Base-by-base conservation (phyloP, 1,284 basidiomycete genomes). In the Meira miltonrushii region DNA sequence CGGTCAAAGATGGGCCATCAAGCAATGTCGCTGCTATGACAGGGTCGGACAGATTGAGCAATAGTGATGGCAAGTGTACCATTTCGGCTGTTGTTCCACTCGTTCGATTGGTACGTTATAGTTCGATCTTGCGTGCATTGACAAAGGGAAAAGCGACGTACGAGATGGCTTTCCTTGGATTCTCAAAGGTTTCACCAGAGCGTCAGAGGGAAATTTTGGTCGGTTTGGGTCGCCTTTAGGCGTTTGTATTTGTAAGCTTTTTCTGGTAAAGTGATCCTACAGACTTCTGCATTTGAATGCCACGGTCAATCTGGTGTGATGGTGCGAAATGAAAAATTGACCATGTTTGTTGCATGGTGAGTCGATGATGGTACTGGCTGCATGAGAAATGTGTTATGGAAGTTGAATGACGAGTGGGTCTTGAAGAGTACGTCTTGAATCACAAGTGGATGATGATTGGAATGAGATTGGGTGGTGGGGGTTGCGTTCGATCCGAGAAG, bases 141-240 rank as follows among this genome's bases (percentile, higher is more conserved):
- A 88, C 88, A 0, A 90, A 88, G 46, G 90, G 90, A 1, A 85
- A 88, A 71, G 90, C 89, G 5, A 79, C 82, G 19, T 91, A 90
- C 69, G 88, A 89, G 71, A 89, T 89, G 86, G 79, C 81, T 39
- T 84, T 84, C 58, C 85, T 86, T 17, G 90, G 89, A 5, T 92
- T 90, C 78, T 84, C 82, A 80, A 84, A 61, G 63, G 72, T 72
- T 1, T 50, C 60, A 3, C 48, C 54, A 8, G 58, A 61, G 25
- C 62, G 73, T 13, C 67, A 77, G 61, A 48, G 19, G 9, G 67
- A 71, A 47, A 69, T 77, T 49, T 44, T 77, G 25, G 44, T 57
- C 8, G 67, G 69, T 50, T 21, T 77, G 13, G 74, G 74, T 2
- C 54, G 73, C 12, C 8, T 57, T 46, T 57, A 39, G 43, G 8